Evolutionary conservation across 2,329 filamentous ascomycete genomes (phyloP).

Genomic region (Claviceps lovelessii): DNA sequence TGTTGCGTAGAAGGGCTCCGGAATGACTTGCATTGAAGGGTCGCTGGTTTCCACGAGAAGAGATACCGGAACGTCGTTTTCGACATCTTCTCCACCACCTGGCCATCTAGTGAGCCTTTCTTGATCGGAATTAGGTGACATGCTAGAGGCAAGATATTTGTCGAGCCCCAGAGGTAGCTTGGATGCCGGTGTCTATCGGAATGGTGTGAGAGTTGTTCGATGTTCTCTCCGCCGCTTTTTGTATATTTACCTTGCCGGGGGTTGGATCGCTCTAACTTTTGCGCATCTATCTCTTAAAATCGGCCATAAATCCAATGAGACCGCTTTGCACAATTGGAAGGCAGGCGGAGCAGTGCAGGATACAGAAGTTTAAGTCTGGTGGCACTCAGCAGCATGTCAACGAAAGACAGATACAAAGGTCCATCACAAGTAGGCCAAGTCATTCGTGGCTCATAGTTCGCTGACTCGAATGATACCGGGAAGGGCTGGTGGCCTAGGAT

Average conservation of each 20-base stretch:
- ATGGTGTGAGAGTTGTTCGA: constrained; percentile 35
- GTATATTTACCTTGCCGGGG: neutral
- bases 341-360: neutral
- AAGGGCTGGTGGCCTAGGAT: neutral
- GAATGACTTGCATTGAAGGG: neutral
- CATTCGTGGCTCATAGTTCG: neutral
- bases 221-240: constrained; percentile 29
- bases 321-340: neutral
- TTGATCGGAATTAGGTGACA: neutral
- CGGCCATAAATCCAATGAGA: neutral
- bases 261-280: neutral
- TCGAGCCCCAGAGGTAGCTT: constrained; percentile 26
- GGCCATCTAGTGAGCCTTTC: constrained; percentile 10
- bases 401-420: neutral
- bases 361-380: neutral
- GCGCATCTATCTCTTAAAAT: neutral
- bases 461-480: neutral
- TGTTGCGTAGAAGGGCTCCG: neutral
- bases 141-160: constrained; percentile 9
- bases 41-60: constrained; percentile 42
- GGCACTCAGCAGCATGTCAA: neutral
- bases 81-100: constrained; percentile 32
- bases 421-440: neutral
- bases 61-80: constrained; percentile 50
- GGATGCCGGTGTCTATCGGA: constrained; percentile 35